Base-by-base conservation (phyloP, 495 filamentous ascomycete species). In the Amniculicola lignicola region DNA sequence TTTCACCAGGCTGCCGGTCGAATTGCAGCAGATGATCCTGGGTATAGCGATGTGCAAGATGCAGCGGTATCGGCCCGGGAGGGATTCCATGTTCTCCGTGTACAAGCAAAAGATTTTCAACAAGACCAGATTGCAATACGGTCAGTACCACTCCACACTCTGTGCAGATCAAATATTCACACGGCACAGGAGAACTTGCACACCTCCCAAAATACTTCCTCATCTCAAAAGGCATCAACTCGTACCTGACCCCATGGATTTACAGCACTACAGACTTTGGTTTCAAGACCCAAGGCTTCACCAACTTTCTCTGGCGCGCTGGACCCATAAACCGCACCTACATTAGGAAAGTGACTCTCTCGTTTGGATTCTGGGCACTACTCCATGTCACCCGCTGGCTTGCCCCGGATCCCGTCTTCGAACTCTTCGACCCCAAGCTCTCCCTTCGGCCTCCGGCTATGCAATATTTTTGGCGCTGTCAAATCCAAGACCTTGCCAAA, bases 391-490 rank as follows among this genome's bases (percentile, higher is more conserved):
- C 47, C 9, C 48, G 55, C 14, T 59, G 55, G 55, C 35, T 52
- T 4, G 38, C 48, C 14, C 47, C 55, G 15, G 55, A 59, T 18
- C 35, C 24, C 1, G 31, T 59, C 39, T 52, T 59, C 33, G 39
- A 43, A 23, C 40, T 53, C 11, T 52, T 59, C 47, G 40, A 41
- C 14, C 28, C 41, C 6, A 18, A 27, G 15, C 14, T 59, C 21
- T 5, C 4, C 4, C 15, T 21, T 1, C 1, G 14, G 2, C 46
- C 54, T n/a, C 21, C n/a, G 15, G 54, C 24, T 22, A 16, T 52
- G 12, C 47, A 51, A 22, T 52, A 52, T 31, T n/a, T 59, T 2
- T 59, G 55, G 55, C 46, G 55, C 6, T 59, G 55, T 31, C 47
- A 59, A 25, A 51, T 59, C 16, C 47, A 33, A 16, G 55, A 59